Percentiles rank a stretch among this genome's conserved stretches.
These are phyloP conservation scores for Pelargonium nanum DNA, from an alignment of 345 rosid genomes.

Conservation along the genomic window DNA sequence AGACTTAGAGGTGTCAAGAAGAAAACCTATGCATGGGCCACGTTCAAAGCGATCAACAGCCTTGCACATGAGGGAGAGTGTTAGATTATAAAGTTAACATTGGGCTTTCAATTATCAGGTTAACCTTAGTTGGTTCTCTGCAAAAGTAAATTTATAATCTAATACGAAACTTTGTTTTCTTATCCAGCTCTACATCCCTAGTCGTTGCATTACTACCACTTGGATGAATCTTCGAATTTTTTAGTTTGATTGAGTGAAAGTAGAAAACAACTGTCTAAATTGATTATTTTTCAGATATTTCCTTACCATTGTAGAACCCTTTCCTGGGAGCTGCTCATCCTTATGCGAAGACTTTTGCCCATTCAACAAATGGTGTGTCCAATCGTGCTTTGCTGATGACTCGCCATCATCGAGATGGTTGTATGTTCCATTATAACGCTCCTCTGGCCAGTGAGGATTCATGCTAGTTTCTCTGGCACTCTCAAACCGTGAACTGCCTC, in stretches of 20 bases:
- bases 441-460: conserved; percentile 41
- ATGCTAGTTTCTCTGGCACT: conserved; percentile 5
- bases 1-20: no score
- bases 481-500: conserved; percentile 28
- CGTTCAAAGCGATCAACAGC: no score
- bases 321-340: conserved; percentile 19
- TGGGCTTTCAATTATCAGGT: no score
- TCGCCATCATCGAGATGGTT: conserved; percentile 22
- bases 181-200: background rate
- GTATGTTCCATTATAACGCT: conserved; percentile 15
- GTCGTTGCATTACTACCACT: no score
- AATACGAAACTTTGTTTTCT: background rate
- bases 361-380: conserved; percentile 42
- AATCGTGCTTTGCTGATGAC: conserved; percentile 25
- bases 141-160: no score
- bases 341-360: conserved; percentile 25
- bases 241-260: no score
- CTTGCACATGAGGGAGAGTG: no score
- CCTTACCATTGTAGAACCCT: background rate
- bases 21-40: no score
- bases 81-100: no score
- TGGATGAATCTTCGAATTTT: background rate
- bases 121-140: no score
- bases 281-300: background rate
- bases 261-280: no score